Evolutionary conservation across 2,329 filamentous ascomycete genomes (phyloP), one percentile per base, ranked within the genome.

Genomic region (Diaporthe velutina): DNA sequence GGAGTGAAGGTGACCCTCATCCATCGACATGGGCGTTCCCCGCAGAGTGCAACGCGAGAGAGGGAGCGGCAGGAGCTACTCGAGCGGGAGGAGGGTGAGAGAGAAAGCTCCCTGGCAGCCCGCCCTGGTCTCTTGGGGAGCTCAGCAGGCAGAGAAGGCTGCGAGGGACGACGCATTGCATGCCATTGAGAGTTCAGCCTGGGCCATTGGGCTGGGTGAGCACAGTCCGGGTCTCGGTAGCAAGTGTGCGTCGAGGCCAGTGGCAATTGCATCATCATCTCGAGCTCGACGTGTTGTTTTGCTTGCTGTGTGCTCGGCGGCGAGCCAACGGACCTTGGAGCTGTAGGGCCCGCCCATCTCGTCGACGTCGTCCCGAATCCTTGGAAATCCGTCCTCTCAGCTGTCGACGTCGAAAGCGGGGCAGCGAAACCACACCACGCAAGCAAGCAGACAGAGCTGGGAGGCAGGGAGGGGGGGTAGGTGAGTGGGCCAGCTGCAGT

Each of bases 21-120:
- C 64, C 45, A 30, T 33, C 30, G 73, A 70, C 74, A 76, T 74
- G 74, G 74, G 61, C 70, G 54, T 54, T 74, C 74, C 74, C 74
- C 74, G 74, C 73, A 74, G 58, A 50, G 52, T 74, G 73, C 72
- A 70, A 66, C 60, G 60, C 54, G 66, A 67, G 73, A 73, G 60
- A 70, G 52, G 54, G 58, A 50, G 45, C 35, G 50, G 50, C 48
- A 50, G 33, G 58, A 64, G 40, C 58, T 64, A 64, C 58, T 45
- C 12, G 58, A 22, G 58, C 38, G 58, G 38, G 58, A 57, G 54
- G 54, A 66, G 64, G 74, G 48, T 50, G 28, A 40, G 58, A 17
- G 48, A 54, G 57, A 50, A n/a, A 64, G 57, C 45, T 72, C 33
- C 57, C 54, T 54, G 38, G 33, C 33, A 33, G 25, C 54, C 61